Evolutionary conservation across 2,329 filamentous ascomycete genomes (phyloP).

Genomic region (Cytospora schulzeri): DNA sequence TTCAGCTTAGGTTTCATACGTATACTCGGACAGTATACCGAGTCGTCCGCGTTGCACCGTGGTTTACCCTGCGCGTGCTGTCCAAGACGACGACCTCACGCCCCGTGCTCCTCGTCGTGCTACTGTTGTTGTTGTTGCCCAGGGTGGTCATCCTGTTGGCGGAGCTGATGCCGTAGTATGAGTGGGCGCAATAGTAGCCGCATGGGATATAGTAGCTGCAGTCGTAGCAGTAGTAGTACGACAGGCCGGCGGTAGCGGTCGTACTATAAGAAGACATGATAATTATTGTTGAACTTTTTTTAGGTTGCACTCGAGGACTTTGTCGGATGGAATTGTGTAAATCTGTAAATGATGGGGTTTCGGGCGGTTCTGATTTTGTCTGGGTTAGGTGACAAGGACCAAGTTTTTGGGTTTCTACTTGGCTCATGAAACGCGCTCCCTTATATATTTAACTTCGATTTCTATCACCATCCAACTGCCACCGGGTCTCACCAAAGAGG

Average conservation of each 20-base stretch:
- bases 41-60: slow-evolving; percentile 11
- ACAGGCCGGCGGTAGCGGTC: not conserved
- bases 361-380: no score
- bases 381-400: no score
- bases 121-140: no score
- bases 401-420: no score
- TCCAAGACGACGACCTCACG: slow-evolving; percentile 8
- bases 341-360: no score
- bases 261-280: not conserved
- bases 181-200: slow-evolving; percentile 21
- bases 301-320: not conserved
- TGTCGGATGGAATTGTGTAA: no score
- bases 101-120: not conserved
- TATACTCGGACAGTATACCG: slow-evolving; percentile 14
- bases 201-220: slow-evolving; percentile 22
- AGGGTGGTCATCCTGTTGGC: not conserved
- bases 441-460: no score
- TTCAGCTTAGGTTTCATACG: no score
- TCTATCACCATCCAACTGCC: no score
- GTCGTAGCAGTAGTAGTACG: slow-evolving; percentile 20
- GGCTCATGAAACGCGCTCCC: no score
- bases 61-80: not conserved
- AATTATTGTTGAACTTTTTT: no score
- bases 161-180: slow-evolving; percentile 3
- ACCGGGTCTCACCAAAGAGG: not conserved